Percentiles rank a stretch among this genome's conserved stretches.
Evolutionary conservation across 345 rosid species (phyloP).

Genomic region (Corymbia maculata): DNA sequence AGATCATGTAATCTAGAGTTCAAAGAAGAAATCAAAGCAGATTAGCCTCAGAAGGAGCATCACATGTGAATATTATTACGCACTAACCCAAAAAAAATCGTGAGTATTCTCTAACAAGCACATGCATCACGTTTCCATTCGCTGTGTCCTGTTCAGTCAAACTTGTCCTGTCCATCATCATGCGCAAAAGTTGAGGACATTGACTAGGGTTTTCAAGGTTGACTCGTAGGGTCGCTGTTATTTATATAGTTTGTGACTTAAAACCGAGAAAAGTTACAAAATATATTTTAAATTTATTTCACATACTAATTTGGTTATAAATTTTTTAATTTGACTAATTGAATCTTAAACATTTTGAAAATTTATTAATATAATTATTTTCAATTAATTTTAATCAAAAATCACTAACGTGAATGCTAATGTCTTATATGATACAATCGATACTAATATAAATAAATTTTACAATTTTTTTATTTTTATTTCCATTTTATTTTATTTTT

Average conservation of each 20-base stretch:
- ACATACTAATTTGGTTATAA: not conserved
- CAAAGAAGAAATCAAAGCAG: not conserved
- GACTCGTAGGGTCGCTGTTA: not conserved
- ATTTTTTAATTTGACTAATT: not conserved
- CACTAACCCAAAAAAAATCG: not conserved
- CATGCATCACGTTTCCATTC: not conserved
- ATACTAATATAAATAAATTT: rapidly evolving
- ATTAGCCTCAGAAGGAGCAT: not conserved
- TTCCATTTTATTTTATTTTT: too few relatives aligned
- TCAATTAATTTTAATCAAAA: too few relatives aligned
- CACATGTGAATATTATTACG: not conserved
- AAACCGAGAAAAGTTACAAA: too few relatives aligned
- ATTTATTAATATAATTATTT: not conserved
- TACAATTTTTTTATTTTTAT: too few relatives aligned
- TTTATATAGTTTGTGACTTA: not conserved
- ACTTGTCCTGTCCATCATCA: not conserved
- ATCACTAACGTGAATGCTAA: too few relatives aligned
- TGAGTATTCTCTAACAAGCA: not conserved
- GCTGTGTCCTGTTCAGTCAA: not conserved
- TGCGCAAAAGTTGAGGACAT: not conserved
- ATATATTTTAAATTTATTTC: too few relatives aligned
- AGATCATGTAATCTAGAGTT: not conserved
- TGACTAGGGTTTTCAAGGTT: not conserved
- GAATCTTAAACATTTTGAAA: rapidly evolving
- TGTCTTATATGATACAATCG: too few relatives aligned